A percentile compares a stretch with the other conserved stretches of the same genome.
Conservation (phyloP, 2,329 filamentous ascomycete genomes). For the Aspergillus quadricinctus region DNA sequence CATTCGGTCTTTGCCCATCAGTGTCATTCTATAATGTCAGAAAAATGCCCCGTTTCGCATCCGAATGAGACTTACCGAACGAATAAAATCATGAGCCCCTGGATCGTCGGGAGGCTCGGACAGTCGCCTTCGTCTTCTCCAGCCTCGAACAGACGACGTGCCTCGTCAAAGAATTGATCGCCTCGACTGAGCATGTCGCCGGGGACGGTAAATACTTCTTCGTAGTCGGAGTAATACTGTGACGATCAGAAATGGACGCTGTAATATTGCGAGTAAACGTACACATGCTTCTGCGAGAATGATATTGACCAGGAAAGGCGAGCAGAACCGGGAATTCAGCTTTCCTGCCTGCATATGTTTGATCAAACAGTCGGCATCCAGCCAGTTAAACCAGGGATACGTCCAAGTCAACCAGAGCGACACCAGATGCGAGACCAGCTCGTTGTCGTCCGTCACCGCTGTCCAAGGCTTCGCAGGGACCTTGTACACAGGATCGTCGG, state of each 20-base stretch:
- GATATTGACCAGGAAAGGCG: conserved; percentile 33
- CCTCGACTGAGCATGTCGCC: conserved; percentile 20
- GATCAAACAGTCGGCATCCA: conserved; percentile 28
- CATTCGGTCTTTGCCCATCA: conserved; percentile 29
- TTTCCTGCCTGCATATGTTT: conserved; percentile 24
- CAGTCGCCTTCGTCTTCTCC: conserved; percentile 20
- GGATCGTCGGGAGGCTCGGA: conserved; percentile 22
- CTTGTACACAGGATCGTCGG: conserved; percentile 20
- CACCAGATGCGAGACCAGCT: conserved; percentile 30
- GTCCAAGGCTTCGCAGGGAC: conserved; percentile 32
- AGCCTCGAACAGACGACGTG: conserved; percentile 21
- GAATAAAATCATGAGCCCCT: conserved; percentile 23
- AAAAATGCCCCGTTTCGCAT: not conserved
- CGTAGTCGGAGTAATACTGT: conserved; percentile 23
- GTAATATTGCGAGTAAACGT: conserved; percentile 8
- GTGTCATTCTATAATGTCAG: conserved; percentile 12
- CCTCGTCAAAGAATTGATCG: conserved; percentile 28
- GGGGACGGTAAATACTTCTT: conserved; percentile 23
- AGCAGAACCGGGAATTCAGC: conserved; percentile 25
- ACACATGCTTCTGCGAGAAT: conserved; percentile 32
- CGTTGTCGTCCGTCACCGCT: conserved; percentile 28
- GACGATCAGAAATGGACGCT: not conserved
- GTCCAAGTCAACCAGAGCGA: conserved; percentile 33
- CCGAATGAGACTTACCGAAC: conserved; percentile 12
- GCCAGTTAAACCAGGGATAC: conserved; percentile 25